Conservation (phyloP, 2,329 filamentous ascomycete species). For the Calonectria naviculata region DNA sequence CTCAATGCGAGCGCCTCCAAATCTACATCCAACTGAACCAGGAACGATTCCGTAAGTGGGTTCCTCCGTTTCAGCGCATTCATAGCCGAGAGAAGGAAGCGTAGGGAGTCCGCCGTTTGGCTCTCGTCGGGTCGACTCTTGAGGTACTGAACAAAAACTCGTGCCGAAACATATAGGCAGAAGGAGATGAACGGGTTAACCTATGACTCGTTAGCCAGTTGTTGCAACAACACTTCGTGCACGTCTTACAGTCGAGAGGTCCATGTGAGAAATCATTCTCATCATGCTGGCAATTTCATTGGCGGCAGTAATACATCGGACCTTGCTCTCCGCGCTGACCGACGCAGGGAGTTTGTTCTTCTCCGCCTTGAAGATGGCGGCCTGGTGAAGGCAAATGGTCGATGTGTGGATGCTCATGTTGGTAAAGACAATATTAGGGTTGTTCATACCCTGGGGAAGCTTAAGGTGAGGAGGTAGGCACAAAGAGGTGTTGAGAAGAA, state of each 20-base stretch:
- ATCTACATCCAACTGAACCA: slow-evolving; percentile 93
- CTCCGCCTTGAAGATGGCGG: slow-evolving; percentile 96
- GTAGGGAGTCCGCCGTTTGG: slow-evolving; percentile 82
- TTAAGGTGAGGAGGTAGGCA: slow-evolving; percentile 85
- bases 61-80: slow-evolving; percentile 89
- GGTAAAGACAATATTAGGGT: slow-evolving; percentile 89
- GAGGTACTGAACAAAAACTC: slow-evolving; percentile 96
- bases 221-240: background rate
- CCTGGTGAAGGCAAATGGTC: slow-evolving; percentile 97
- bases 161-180: slow-evolving; percentile 93
- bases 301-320: slow-evolving; percentile 91
- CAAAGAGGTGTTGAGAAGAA: slow-evolving; percentile 87
- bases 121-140: slow-evolving; percentile 91
- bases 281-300: slow-evolving; percentile 96
- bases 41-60: slow-evolving; percentile 91
- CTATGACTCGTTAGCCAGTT: slow-evolving; percentile 57
- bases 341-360: slow-evolving; percentile 82
- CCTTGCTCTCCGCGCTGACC: slow-evolving; percentile 89
- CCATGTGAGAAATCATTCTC: slow-evolving; percentile 92
- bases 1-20: slow-evolving; percentile 77
- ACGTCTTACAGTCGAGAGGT: slow-evolving; percentile 79
- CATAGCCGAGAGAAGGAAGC: slow-evolving; percentile 92
- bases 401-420: slow-evolving; percentile 99
- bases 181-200: slow-evolving; percentile 97
- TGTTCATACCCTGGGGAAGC: slow-evolving; percentile 78